A percentile compares a stretch with the other conserved stretches of the same genome.
Conservation (phyloP, 441 rosid species). For the Euphorbia celastroides region DNA sequence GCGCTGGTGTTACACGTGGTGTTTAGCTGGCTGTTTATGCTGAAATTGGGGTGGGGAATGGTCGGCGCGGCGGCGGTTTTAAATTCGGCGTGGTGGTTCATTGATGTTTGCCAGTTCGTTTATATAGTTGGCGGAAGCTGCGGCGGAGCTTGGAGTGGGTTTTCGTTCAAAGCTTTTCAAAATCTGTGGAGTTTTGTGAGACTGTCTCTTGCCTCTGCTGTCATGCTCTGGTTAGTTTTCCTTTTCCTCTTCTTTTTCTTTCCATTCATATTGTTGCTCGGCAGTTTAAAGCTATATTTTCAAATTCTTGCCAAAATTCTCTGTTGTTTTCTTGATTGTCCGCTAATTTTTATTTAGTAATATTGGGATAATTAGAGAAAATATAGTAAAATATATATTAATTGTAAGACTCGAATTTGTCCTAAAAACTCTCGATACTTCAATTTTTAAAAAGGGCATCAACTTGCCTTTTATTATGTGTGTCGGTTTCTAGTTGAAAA, state of each 20-base stretch:
- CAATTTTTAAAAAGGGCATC: no score
- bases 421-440: no score
- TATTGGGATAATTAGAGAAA: no score
- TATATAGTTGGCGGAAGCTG: conserved; percentile 43
- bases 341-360: no score
- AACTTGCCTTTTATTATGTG: no score
- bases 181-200: conserved; percentile 57
- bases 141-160: conserved; percentile 62
- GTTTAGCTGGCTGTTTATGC: conserved; percentile 47
- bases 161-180: conserved; percentile 59
- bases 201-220: conserved; percentile 63
- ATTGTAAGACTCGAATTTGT: no score
- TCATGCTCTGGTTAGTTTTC: conserved; percentile 63
- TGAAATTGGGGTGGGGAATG: conserved; percentile 60
- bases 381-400: no score
- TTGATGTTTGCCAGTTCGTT: conserved; percentile 30
- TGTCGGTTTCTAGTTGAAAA: no score
- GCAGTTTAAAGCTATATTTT: no score
- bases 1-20: conserved; percentile 44
- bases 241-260: not conserved
- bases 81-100: conserved; percentile 52
- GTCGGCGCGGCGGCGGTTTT: conserved; percentile 61
- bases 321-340: no score
- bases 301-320: no score
- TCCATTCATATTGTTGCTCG: no score